Evolutionary conservation across 805 yeast genomes (phyloP), one percentile per base, ranked within the genome.

Genomic region (Cephaloascus fragrans): DNA sequence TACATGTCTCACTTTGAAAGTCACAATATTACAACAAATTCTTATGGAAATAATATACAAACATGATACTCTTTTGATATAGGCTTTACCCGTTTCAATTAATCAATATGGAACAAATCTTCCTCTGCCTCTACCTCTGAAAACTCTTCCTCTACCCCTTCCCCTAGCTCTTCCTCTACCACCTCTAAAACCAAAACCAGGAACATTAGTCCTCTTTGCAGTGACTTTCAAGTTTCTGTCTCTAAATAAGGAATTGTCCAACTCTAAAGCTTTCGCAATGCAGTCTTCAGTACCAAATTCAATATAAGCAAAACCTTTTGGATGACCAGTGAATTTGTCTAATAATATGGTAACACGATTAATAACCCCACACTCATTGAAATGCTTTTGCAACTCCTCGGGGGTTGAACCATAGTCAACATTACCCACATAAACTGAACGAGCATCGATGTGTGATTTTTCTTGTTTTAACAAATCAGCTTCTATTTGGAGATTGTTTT

Each of bases 281-380:
- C 71, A 67, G n/a, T 69, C 67, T 10, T 75, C 71, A 50, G 74
- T 83, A n/a, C 78, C 72, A 52, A 85, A 87, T 56, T 87, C 96
- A 44, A 87, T 71, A 56, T 85, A 87, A 2, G 95, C 95, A 61
- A 71, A 85, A 1, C 96, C 96, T 58, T 82, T 82, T 34, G 96
- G 93, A 45, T 74, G 80, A 4, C 95, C 94, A 0, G 93, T 78
- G 48, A 63, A 59, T 56, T 79, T 81, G 60, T 86, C 84, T 41
- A 74, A 66, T 56, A 82, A 61, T 36, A 87, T 85, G 3, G 93
- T 85, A 26, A 86, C 87, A 49, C 95, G 71, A 52, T 83, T 80
- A 39, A 87, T 83, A 4, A 75, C 69, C 1, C 95, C 95, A 36
- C 77, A 77, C 3, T 71, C 54, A 39, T 76, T 70, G 58, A 86